Base-by-base conservation (phyloP, 1,284 basidiomycete genomes). In the Tilletiopsis washingtonensis region DNA sequence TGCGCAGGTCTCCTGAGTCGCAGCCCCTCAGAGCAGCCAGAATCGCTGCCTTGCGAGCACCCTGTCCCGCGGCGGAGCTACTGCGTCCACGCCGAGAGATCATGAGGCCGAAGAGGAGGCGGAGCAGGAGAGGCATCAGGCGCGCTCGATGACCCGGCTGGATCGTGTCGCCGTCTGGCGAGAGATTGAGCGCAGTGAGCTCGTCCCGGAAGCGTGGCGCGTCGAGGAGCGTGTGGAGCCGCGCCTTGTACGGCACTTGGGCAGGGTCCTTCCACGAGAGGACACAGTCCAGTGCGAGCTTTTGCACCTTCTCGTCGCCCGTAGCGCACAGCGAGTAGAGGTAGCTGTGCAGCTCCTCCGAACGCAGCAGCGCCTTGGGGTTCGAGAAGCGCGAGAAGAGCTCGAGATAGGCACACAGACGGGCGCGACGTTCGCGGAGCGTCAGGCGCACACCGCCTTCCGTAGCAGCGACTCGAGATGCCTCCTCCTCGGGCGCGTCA, bases 341-440 rank as follows among this genome's bases (percentile, higher is more conserved):
- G 20, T 89, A 75, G 0, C 74, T 53, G 51, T 81, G 81, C 15
- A 98, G 78, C 0, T 79, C 80, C 9, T 83, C 79, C 0, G 87
- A 81, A 3, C 82, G 80, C 64, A 82, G 81, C 1, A 94, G 77
- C 0, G 88, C 86, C 74, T 90, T 91, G 9, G 91, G 91, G 67
- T 96, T 96, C 62, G 77, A 77, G 71, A 99, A 88, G 71, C 90
- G 91, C 50, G 86, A 81, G 69, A 97, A 87, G 1, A 98, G 79
- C 27, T 82, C 81, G 23, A 98, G 82, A 74, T 78, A 24, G 90
- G 80, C 77, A 14, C 49, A 61, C 32, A 71, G 62, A 34, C 64
- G 65, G 1, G 58, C 52, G 17, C 60, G 58, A 11, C 63, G 51
- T 25, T 64, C 58, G 41, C 53, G 53, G 24, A 56, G 47, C 40